A percentile compares a stretch with the other conserved stretches of the same genome.
Conservation (phyloP, 1,284 basidiomycete genomes). For the Ganoderma lucidum region DNA sequence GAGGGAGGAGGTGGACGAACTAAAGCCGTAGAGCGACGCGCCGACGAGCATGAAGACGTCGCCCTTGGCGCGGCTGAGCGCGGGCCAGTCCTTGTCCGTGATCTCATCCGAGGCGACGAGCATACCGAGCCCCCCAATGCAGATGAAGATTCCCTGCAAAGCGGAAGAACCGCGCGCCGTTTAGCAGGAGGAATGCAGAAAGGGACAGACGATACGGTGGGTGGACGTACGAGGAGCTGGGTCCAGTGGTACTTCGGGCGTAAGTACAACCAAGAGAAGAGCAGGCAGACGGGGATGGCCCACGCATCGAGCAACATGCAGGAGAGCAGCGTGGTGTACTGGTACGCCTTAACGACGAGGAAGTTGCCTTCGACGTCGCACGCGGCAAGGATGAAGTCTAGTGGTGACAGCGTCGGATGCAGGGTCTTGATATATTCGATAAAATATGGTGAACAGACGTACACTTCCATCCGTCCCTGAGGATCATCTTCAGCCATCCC, state of each 20-base stretch:
- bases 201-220: background rate
- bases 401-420: background rate
- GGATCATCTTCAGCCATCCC: constrained; percentile 10
- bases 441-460: constrained; percentile 34
- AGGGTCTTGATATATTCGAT: background rate
- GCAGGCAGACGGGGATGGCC: constrained; percentile 87
- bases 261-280: constrained; percentile 86
- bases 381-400: constrained; percentile 79
- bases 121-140: constrained; percentile 78
- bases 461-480: constrained; percentile 87
- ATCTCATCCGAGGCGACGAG: constrained; percentile 78
- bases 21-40: constrained; percentile 85
- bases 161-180: background rate
- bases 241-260: constrained; percentile 83
- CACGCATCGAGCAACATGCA: constrained; percentile 90
- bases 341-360: constrained; percentile 84
- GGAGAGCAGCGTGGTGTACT: constrained; percentile 86
- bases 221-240: constrained; percentile 67
- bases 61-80: constrained; percentile 74
- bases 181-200: background rate
- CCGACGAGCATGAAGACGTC: constrained; percentile 88
- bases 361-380: constrained; percentile 90
- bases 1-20: constrained; percentile 50
- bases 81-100: constrained; percentile 75
- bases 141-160: constrained; percentile 73